phyloP scores from a whole-genome alignment of 495 filamentous ascomycete genomes.

The Penicillium malachiteum region DNA sequence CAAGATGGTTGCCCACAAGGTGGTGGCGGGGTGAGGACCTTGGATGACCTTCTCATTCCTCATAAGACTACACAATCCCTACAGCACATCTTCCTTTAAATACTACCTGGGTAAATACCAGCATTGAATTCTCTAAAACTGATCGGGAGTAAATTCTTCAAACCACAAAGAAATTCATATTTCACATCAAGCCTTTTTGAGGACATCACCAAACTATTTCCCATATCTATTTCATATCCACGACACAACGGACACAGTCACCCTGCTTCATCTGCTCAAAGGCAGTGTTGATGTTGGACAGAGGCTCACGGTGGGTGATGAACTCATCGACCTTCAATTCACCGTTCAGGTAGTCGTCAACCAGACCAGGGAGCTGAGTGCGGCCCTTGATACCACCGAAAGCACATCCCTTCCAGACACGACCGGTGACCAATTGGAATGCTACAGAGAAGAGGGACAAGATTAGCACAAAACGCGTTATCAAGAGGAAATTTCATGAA shows the following conservation, averaged over 20 bases:
- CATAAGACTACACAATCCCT: too few species aligned
- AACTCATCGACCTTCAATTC: slow-evolving; percentile 98
- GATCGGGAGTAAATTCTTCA: neutral
- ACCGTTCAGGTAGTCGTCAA: slow-evolving; percentile 85
- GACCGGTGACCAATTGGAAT: slow-evolving; percentile 97
- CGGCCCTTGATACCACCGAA: slow-evolving; percentile 99
- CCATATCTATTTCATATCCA: slow-evolving; percentile 41
- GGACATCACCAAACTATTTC: slow-evolving; percentile 12
- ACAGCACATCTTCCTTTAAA: too few species aligned
- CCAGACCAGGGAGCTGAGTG: slow-evolving; percentile 82
- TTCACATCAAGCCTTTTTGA: slow-evolving; percentile 25
- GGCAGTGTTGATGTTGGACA: slow-evolving; percentile 79
- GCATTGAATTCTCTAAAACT: neutral
- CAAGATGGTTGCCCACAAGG: slow-evolving; percentile 12
- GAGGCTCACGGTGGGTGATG: slow-evolving; percentile 89
- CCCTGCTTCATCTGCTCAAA: slow-evolving; percentile 94
- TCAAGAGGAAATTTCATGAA: slow-evolving; percentile 16
- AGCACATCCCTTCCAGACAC: slow-evolving; percentile 96
- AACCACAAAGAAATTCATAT: slow-evolving; percentile 24
- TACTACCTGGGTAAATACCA: too few species aligned
- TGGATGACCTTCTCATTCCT: slow-evolving; percentile 6
- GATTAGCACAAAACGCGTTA: neutral
- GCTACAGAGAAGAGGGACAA: slow-evolving; percentile 51
- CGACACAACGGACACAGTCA: slow-evolving; percentile 89
- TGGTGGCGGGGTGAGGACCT: slow-evolving; percentile 23